Base-by-base conservation (phyloP, 768 basidiomycete species). In the Kwoniella dejecticola region DNA sequence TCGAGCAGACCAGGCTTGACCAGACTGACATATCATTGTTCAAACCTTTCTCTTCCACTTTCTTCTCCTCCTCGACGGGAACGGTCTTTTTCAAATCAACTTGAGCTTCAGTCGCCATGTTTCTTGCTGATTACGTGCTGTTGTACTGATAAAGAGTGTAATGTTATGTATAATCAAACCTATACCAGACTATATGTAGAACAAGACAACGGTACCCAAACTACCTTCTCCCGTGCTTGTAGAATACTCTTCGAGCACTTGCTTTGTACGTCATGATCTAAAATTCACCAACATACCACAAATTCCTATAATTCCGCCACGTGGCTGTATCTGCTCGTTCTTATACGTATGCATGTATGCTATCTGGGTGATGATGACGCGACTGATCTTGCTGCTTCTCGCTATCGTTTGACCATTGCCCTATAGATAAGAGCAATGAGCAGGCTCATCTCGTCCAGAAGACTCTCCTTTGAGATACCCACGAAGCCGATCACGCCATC, bases 1-100 rank as follows among this genome's bases (percentile, higher is more conserved):
- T 3, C 1, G 11, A 36, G 21, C 15, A 12, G 33, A n/a, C 23
- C 31, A 60, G 12, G n/a, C 15, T 42, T 30, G 5, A 26, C 45
- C 42, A 44, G 27, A 65, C 78, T 61, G 58, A 79, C 77, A 66
- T 73, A 69, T 79, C 78, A 59, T 77, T 74, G 46, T 56, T 67
- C 48, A 79, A 67, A 33, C 77, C 77, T 68, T 79, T 76, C 61
- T 76, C 75, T 59, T 71, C 71, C 31, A 62, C 57, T 64, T 73
- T 71, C 52, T 70, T 63, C 11, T 60, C 59, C 21, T 67, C 68
- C 17, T 58, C 61, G n/a, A 63, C 57, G 33, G 70, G 67, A 12
- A 64, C 64, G 56, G 67, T 70, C 64, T 77, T 75, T 60, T 75
- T 75, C 46, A 75, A 64, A 36, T 72, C 69, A 21, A 73, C 74